Percentiles rank a stretch among this genome's conserved stretches.
Conservation (phyloP, 495 filamentous ascomycete genomes). For the Penicillium angulare region DNA sequence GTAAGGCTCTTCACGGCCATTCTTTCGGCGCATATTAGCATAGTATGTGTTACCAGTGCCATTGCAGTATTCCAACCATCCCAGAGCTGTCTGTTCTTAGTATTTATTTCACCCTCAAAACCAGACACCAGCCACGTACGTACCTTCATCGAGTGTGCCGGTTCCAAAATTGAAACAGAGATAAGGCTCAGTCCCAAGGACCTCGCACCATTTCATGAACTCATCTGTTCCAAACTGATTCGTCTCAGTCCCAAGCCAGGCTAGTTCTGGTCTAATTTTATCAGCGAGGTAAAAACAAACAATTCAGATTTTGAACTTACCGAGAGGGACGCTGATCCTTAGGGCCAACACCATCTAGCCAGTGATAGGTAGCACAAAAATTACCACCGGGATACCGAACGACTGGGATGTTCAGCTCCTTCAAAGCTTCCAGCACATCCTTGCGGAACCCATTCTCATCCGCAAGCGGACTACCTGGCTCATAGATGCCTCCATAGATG, state of each 20-base stretch:
- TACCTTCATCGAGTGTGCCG: conserved; percentile 68
- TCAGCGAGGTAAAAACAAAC: neutral
- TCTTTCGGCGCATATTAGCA: conserved; percentile 70
- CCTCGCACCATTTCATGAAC: conserved; percentile 76
- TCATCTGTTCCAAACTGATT: conserved; percentile 82
- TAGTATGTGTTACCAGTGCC: conserved; percentile 70
- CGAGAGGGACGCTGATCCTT: conserved; percentile 59
- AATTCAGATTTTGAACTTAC: conserved; percentile 22
- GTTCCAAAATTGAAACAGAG: conserved; percentile 76
- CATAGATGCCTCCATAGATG: conserved; percentile 83
- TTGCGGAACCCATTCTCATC: conserved; percentile 73
- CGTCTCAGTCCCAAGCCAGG: conserved; percentile 70
- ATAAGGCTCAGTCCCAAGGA: conserved; percentile 69
- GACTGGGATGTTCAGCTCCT: conserved; percentile 69
- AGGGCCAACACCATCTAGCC: conserved; percentile 75
- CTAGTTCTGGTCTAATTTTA: conserved; percentile 59
- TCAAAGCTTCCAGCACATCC: conserved; percentile 68
- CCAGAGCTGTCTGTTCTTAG: conserved; percentile 47
- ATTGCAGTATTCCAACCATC: conserved; percentile 83
- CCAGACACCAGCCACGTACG: neutral
- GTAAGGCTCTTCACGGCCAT: conserved; percentile 71
- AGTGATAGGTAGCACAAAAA: conserved; percentile 80
- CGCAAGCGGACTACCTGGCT: conserved; percentile 65
- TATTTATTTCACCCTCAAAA: neutral
- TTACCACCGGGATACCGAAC: conserved; percentile 80